Percentiles rank a stretch among this genome's conserved stretches.
Evolutionary conservation across 2,329 filamentous ascomycete genomes (phyloP).

Genomic region (Beauveria bassiana): DNA sequence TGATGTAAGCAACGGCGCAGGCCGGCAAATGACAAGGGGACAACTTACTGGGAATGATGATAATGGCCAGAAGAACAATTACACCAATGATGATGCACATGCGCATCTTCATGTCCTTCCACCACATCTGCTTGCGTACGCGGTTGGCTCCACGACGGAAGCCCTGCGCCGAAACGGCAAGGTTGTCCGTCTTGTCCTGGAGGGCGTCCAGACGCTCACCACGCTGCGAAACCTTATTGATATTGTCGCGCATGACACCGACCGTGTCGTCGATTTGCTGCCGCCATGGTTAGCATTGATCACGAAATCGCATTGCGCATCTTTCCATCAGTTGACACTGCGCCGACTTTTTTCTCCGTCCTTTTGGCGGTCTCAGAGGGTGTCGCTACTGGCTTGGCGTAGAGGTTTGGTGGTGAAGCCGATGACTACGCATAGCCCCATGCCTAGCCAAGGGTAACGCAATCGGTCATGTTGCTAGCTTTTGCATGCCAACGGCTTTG

Average conservation of each 20-base stretch:
- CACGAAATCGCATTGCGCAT: too few species aligned
- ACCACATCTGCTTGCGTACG: constrained; percentile 98
- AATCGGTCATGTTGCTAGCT: neutral
- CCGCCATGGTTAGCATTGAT: constrained; percentile 15
- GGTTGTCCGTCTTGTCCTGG: constrained; percentile 90
- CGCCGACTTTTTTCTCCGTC: neutral
- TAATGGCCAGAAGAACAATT: constrained; percentile 84
- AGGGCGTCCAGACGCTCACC: constrained; percentile 81
- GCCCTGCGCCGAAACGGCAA: constrained; percentile 85
- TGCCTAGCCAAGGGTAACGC: neutral
- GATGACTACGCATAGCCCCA: neutral
- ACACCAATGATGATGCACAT: constrained; percentile 91
- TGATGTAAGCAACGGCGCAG: neutral
- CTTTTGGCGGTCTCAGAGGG: neutral
- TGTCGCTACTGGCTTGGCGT: neutral
- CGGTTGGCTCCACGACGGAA: constrained; percentile 95
- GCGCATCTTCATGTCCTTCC: constrained; percentile 99
- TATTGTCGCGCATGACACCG: constrained; percentile 92
- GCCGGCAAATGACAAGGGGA: neutral
- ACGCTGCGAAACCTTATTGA: constrained; percentile 92
- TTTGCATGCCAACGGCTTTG: neutral
- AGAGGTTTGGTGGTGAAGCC: neutral
- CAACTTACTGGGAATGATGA: constrained; percentile 64
- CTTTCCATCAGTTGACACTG: neutral
- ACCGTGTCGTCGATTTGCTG: constrained; percentile 98